phyloP scores from a whole-genome alignment of 78 protist species.

The Planoprotostelium fungivorum region DNA sequence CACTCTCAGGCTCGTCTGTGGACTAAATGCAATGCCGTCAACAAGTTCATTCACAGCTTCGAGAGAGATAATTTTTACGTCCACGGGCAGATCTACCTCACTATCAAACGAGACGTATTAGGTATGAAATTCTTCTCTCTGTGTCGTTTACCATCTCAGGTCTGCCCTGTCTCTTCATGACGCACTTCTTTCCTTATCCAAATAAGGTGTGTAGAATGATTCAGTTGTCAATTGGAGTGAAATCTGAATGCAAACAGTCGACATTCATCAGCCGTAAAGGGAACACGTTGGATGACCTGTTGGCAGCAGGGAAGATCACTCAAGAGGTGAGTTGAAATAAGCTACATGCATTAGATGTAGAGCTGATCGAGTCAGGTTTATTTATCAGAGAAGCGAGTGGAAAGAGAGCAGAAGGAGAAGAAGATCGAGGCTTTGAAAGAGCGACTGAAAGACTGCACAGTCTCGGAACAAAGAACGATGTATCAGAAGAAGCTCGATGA shows the following conservation, averaged over 20 bases:
- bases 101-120: not conserved
- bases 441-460: not conserved
- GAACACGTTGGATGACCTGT: not conserved
- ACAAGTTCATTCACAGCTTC: not conserved
- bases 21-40: not conserved
- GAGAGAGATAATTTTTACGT: not conserved
- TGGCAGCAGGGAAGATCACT: not conserved
- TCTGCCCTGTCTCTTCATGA: not conserved
- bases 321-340: not conserved
- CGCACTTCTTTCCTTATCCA: not conserved
- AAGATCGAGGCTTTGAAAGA: not conserved
- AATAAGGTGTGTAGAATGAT: too few relatives aligned
- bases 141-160: not conserved
- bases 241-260: too few relatives aligned
- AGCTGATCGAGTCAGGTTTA: not conserved
- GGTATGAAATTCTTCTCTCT: not conserved
- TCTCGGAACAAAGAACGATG: not conserved
- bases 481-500: not conserved
- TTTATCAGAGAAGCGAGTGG: not conserved
- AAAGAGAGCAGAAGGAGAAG: not conserved
- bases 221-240: too few relatives aligned
- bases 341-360: not conserved
- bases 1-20: not conserved
- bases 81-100: not conserved
- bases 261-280: not conserved